Percentiles rank a stretch among this genome's conserved stretches.
These are phyloP conservation scores for Collybia nuda DNA, from an alignment of 768 basidiomycete genomes.

Conservation along the genomic window DNA sequence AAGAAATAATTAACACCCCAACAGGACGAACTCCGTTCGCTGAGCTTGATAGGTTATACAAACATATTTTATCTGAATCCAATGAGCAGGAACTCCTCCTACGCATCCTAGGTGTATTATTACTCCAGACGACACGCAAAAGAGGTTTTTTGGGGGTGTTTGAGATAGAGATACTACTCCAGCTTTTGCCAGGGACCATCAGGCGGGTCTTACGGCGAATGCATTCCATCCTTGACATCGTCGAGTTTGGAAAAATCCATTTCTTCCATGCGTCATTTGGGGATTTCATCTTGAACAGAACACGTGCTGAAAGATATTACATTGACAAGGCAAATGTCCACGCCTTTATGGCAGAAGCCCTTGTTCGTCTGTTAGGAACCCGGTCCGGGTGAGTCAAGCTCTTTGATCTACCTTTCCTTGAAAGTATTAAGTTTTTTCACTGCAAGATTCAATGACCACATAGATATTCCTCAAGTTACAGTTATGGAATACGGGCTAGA, in stretches of 20 bases:
- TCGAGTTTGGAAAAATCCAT: background rate
- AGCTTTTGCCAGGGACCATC: background rate
- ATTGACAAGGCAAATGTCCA: too few species aligned
- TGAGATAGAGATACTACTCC: background rate
- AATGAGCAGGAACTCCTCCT: background rate
- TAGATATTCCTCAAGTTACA: too few species aligned
- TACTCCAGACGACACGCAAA: background rate
- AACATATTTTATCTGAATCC: background rate
- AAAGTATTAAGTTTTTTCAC: too few species aligned
- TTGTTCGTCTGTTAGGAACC: too few species aligned
- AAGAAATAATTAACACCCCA: background rate
- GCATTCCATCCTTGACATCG: background rate
- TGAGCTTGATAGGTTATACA: background rate
- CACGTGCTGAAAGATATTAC: too few species aligned
- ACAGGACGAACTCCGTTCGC: background rate
- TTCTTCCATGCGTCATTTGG: background rate
- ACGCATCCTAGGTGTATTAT: background rate
- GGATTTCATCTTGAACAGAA: background rate
- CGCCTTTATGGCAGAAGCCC: too few species aligned
- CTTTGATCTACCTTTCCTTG: too few species aligned
- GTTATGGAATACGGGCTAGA: too few species aligned
- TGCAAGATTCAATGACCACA: too few species aligned
- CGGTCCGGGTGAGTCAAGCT: too few species aligned
- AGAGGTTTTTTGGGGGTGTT: background rate
- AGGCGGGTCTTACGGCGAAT: background rate